These are phyloP conservation scores for Cicer arietinum DNA, from an alignment of 306 rosid genomes.

Conservation along the genomic window DNA sequence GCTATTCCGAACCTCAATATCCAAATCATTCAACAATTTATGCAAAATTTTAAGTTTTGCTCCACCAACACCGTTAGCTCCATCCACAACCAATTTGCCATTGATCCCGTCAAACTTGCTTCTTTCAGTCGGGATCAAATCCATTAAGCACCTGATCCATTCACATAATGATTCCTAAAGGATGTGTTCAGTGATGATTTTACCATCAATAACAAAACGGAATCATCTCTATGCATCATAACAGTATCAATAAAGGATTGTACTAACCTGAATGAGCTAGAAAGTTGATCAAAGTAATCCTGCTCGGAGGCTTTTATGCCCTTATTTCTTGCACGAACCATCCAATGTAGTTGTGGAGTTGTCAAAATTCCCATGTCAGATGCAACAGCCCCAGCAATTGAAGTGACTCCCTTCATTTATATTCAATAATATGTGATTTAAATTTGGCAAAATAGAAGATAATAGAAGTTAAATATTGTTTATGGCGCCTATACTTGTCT, in stretches of 20 bases:
- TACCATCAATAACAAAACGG: conserved; percentile 31
- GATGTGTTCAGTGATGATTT: conserved; percentile 30
- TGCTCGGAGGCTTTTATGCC: conserved; percentile 62
- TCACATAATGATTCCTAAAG: conserved; percentile 47
- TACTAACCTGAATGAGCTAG: conserved; percentile 80
- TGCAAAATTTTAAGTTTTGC: conserved; percentile 62
- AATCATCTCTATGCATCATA: conserved; percentile 6
- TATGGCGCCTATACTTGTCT: conserved; percentile 55
- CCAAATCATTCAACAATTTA: conserved; percentile 60
- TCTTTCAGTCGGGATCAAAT: conserved; percentile 67
- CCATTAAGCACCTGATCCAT: conserved; percentile 82
- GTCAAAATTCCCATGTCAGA: conserved; percentile 84
- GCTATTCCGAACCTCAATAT: conserved; percentile 75
- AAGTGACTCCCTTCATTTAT: conserved; percentile 71
- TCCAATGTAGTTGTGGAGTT: conserved; percentile 92
- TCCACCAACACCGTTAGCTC: conserved; percentile 97
- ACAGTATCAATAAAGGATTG: conserved; percentile 32
- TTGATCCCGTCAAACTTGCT: conserved; percentile 39
- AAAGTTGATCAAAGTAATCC: conserved; percentile 76
- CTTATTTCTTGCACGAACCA: conserved; percentile 81
- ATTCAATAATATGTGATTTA: conserved; percentile 13
- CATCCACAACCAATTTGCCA: conserved; percentile 75
- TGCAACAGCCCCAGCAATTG: conserved; percentile 70
- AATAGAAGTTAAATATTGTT: conserved; percentile 8
- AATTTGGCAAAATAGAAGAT: neutral